phyloP scores from a whole-genome alignment of 1,284 basidiomycete species.

The Pseudozyma thailandica region DNA sequence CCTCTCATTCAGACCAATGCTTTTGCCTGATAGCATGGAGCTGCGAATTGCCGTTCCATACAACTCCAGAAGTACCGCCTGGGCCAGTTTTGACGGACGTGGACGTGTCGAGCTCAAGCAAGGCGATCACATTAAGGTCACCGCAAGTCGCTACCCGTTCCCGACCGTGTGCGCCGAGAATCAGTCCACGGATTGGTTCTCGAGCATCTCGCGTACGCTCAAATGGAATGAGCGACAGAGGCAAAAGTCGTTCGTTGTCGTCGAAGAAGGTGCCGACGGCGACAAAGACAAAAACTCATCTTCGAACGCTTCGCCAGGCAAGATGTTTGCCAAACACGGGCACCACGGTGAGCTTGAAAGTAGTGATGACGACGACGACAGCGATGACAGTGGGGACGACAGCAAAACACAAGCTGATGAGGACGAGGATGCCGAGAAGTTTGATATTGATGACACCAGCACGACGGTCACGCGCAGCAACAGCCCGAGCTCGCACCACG shows the following conservation, averaged over 20 bases:
- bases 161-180: conserved; percentile 98
- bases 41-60: conserved; percentile 97
- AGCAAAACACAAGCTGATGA: conserved; percentile 39
- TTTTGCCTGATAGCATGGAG: conserved; percentile 96
- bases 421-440: conserved; percentile 57
- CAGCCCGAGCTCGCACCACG: conserved; percentile 38
- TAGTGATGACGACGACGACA: conserved; percentile 36
- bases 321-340: conserved; percentile 42
- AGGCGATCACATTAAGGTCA: conserved; percentile 99
- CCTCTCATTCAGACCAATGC: conserved; percentile 96
- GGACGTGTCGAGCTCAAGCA: conserved; percentile 85
- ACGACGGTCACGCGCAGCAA: conserved; percentile 50
- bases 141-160: conserved; percentile 97
- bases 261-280: conserved; percentile 80
- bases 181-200: conserved; percentile 98
- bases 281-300: conserved; percentile 24
- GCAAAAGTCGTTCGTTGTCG: conserved; percentile 64
- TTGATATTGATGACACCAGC: conserved; percentile 65
- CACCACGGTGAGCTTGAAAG: conserved; percentile 18
- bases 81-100: conserved; percentile 98
- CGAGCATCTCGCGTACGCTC: conserved; percentile 91
- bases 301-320: conserved; percentile 18
- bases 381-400: conserved; percentile 35
- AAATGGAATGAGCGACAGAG: conserved; percentile 75
- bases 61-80: conserved; percentile 96